Conservation (phyloP, 495 filamentous ascomycete genomes). For the Jackrogersella multiformis region DNA sequence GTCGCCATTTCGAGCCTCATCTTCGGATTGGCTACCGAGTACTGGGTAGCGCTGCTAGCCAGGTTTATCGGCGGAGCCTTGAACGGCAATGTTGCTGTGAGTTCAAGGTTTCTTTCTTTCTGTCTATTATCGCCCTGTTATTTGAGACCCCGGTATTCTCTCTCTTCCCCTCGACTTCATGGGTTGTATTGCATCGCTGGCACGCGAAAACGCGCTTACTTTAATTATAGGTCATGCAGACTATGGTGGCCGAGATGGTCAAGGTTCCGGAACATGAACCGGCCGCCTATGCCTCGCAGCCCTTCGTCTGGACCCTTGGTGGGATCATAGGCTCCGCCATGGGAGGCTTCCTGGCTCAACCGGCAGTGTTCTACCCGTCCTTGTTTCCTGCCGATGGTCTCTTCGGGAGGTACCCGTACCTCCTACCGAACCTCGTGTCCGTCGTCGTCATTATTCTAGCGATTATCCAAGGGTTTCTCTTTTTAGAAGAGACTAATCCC, state of each 20-base stretch:
- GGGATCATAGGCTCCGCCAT: slow-evolving; percentile 81
- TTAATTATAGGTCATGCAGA: slow-evolving; percentile 71
- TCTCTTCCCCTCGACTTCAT: background rate
- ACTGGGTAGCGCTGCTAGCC: slow-evolving; percentile 79
- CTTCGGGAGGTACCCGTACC: slow-evolving; percentile 80
- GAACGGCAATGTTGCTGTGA: slow-evolving; percentile 69
- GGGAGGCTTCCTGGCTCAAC: slow-evolving; percentile 82
- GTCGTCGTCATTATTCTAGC: slow-evolving; percentile 73
- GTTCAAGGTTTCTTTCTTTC: slow-evolving; percentile 23
- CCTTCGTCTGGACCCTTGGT: slow-evolving; percentile 90
- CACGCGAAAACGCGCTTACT: background rate
- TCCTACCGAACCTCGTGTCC: slow-evolving; percentile 87
- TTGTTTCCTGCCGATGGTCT: slow-evolving; percentile 73
- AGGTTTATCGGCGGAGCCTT: slow-evolving; percentile 82
- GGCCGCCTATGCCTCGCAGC: slow-evolving; percentile 87
- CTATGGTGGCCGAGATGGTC: slow-evolving; percentile 88
- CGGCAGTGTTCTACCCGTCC: slow-evolving; percentile 75
- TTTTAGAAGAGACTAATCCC: slow-evolving; percentile 88
- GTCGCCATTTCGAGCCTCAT: slow-evolving; percentile 87
- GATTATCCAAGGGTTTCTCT: slow-evolving; percentile 78
- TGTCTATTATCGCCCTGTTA: background rate
- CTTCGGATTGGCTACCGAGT: slow-evolving; percentile 81
- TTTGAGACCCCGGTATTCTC: no score
- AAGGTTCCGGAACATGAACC: slow-evolving; percentile 85
- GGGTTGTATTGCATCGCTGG: background rate